Base-by-base conservation (phyloP, 2,329 filamentous ascomycete genomes). In the Trichophyton mentagrophytes region DNA sequence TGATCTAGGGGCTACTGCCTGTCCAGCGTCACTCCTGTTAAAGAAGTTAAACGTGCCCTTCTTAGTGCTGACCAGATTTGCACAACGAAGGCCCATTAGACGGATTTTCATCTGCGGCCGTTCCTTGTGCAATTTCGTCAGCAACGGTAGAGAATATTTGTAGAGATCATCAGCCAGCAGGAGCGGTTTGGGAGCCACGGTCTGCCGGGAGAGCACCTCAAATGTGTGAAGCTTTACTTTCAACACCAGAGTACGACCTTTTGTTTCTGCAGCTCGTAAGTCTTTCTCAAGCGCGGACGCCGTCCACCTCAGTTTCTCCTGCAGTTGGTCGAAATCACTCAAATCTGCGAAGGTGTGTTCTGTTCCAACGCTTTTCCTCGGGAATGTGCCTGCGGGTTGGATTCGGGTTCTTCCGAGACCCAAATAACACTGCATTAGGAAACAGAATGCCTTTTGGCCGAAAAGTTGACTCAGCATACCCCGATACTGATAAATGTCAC, bases 221-320 rank as follows among this genome's bases (percentile, higher is more conserved):
- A 92, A 99, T 0, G 90, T 96, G 71, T 96, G 89, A 6, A 97
- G 77, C 71, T 99, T 99, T 65, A 96, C 81, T 72, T 99, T 99
- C 40, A 99, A 77, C 22, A 90, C 89, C 1, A 99, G 76, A 0
- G 92, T 97, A n/a, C 90, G 83, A 0, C 92, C 92, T 72, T 92
- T 96, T 74, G 89, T 89, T 65, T 89, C 83, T 1, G 89, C 89
- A 27, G 84, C 82, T 61, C 81, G 80, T 76, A 97, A 79, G 68
- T 97, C 92, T 65, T 88, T 87, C 70, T 96, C 90, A 3, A 99
- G 77, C 65, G 95, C 90, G 64, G 90, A 85, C 0, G 93, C 90
- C 1, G 86, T 91, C 70, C 80, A 81, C n/a, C 84, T 81, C 4
- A 99, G 80, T 70, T 95, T 95, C 15, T 86, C 84, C 20, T 87